Evolutionary conservation across 164 flowering plant species (phyloP).

Genomic region (Platanus orientalis): DNA sequence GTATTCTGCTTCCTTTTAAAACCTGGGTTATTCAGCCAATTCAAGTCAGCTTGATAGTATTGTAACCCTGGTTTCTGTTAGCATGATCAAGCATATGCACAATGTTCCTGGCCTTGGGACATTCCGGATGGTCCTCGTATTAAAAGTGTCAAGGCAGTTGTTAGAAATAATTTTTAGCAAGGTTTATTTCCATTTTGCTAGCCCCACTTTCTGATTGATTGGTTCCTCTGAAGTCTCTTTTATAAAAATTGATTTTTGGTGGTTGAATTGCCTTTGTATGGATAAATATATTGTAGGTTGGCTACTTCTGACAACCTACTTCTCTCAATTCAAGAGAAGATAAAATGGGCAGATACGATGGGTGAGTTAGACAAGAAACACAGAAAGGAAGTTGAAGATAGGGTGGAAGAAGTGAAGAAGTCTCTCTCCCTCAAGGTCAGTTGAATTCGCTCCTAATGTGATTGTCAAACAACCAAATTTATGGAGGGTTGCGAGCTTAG

Average conservation of each 20-base stretch:
- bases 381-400: slow-evolving; percentile 69
- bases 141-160: too few species aligned
- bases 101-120: too few species aligned
- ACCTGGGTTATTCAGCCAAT: too few species aligned
- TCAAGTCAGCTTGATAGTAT: too few species aligned
- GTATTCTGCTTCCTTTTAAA: too few species aligned
- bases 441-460: slow-evolving; percentile 22
- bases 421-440: slow-evolving; percentile 79
- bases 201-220: not conserved
- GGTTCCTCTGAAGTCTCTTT: not conserved
- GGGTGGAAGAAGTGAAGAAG: slow-evolving; percentile 74
- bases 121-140: too few species aligned
- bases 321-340: slow-evolving; percentile 84
- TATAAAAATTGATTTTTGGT: not conserved
- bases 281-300: slow-evolving; percentile 45
- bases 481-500: too few species aligned
- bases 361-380: slow-evolving; percentile 75
- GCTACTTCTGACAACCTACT: slow-evolving; percentile 81
- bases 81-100: too few species aligned
- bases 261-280: not conserved
- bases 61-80: too few species aligned
- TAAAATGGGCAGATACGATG: slow-evolving; percentile 92
- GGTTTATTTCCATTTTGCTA: not conserved
- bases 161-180: not conserved
- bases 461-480: too few species aligned